Evolutionary conservation across 1,284 basidiomycete genomes (phyloP), one percentile per base, ranked within the genome.

Genomic region (Leccinum subspadiceum): DNA sequence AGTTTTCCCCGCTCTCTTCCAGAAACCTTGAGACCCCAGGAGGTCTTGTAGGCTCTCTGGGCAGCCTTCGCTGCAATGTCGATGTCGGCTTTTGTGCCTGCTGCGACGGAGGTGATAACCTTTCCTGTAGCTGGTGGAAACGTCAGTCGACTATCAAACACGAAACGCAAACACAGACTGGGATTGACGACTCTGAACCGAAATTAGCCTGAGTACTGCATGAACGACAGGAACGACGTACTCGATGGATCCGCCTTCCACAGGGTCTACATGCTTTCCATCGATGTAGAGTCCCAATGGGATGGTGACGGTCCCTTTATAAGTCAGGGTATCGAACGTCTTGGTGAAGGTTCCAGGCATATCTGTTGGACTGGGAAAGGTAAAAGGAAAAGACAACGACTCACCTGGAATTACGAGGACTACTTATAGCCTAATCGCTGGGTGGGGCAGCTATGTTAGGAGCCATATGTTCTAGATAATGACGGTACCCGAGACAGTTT

Each of bases 1-100:
- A 84, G 76, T 67, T 78, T 78, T 54, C 87, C 87, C 61, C 89
- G 85, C 69, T 82, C 73, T 60, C 73, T 67, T 35, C 84, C 86
- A 33, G 85, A 78, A 31, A 73, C 66, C 60, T 79, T 77, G 55
- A 80, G 75, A 41, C 88, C 88, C 87, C 87, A 90, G 37, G 73
- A 64, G 1, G 66, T 62, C 54, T 67, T 67, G 55, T 51, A 70
- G 13, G 85, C 84, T 69, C 79, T 79, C 61, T 79, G 76, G 13
- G 86, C 85, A 22, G 79, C 83, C 50, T 76, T 68, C 61, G 58
- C 69, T 9, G 69, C 69, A 26, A 66, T 55, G 48, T 72, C 69
- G 39, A 72, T 59, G 49, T 70, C 70, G 22, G 57, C 62, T 48
- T 62, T 62, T 5, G 67, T 71, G 6, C 68, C 68, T 1, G 53